These are phyloP conservation scores for Wickerhamomyces silvicola DNA, from an alignment of 805 yeast genomes.

Conservation along the genomic window DNA sequence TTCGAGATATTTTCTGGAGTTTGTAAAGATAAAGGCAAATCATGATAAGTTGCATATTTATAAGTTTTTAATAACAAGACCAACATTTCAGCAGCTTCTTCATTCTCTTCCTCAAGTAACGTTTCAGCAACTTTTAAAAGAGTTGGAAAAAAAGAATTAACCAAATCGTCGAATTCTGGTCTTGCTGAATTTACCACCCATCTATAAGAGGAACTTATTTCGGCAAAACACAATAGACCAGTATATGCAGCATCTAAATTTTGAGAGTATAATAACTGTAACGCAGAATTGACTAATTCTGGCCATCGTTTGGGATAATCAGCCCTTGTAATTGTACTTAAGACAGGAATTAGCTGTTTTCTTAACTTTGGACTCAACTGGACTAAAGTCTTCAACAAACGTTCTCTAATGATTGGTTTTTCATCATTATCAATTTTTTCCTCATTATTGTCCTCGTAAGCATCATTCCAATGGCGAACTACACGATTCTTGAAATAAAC, in stretches of 20 bases:
- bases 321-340: constrained; percentile 42
- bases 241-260: constrained; percentile 45
- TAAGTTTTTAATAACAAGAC: constrained; percentile 67
- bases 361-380: constrained; percentile 34
- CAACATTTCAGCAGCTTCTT: constrained; percentile 62
- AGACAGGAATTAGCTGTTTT: constrained; percentile 43
- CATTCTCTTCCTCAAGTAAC: constrained; percentile 33
- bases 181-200: constrained; percentile 60
- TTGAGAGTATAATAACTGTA: constrained; percentile 36
- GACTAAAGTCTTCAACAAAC: constrained; percentile 60
- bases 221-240: constrained; percentile 65
- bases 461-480: constrained; percentile 51
- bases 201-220: constrained; percentile 62
- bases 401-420: constrained; percentile 63
- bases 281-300: constrained; percentile 39
- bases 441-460: constrained; percentile 24
- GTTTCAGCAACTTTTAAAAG: constrained; percentile 61
- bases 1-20: constrained; percentile 40
- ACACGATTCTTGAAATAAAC: constrained; percentile 78
- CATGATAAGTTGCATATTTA: constrained; percentile 69
- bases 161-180: constrained; percentile 46
- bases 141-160: constrained; percentile 55
- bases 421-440: constrained; percentile 56
- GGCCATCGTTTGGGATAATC: constrained; percentile 55
- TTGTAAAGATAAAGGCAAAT: constrained; percentile 64